Percentiles rank a stretch among this genome's conserved stretches.
These are phyloP conservation scores for Hirschioporus abietinus DNA, from an alignment of 768 basidiomycete species.

Conservation along the genomic window DNA sequence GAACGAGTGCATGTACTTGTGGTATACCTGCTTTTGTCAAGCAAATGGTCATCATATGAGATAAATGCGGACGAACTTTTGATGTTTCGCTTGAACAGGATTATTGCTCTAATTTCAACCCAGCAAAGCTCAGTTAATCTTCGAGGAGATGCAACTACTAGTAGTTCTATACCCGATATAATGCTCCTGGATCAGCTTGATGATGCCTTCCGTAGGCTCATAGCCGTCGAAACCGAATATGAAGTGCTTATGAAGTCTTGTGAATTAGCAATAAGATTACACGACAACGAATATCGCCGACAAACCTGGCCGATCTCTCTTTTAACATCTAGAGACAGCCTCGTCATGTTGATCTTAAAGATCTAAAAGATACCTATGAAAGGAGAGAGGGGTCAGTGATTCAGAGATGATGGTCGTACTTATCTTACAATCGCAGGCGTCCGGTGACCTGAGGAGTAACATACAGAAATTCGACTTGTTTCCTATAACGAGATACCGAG, in stretches of 20 bases:
- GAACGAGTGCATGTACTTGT: slow-evolving; percentile 45
- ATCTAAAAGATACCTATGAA: neutral
- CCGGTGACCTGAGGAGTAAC: too few relatives aligned
- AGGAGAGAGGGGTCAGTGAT: neutral
- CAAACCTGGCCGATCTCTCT: slow-evolving; percentile 40
- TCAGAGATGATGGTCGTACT: neutral
- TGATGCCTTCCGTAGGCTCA: slow-evolving; percentile 44
- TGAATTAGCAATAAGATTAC: neutral
- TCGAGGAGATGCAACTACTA: too few relatives aligned
- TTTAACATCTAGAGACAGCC: slow-evolving; percentile 8
- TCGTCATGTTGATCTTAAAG: neutral
- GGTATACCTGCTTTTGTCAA: slow-evolving; percentile 35
- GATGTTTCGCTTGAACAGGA: slow-evolving; percentile 66
- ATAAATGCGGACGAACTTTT: slow-evolving; percentile 31
- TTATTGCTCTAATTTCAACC: slow-evolving; percentile 40
- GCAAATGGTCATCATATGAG: neutral
- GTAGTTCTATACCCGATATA: slow-evolving; percentile 42
- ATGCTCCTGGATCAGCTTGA: slow-evolving; percentile 54
- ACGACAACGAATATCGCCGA: neutral
- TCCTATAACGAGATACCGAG: too few relatives aligned
- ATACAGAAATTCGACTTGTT: too few relatives aligned
- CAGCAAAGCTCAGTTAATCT: too few relatives aligned
- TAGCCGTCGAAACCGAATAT: slow-evolving; percentile 66
- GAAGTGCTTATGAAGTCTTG: slow-evolving; percentile 48
- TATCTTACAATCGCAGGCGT: too few relatives aligned